Percentiles rank a stretch among this genome's conserved stretches.
phyloP scores from a whole-genome alignment of 306 rosid species.

The Parietaria judaica region DNA sequence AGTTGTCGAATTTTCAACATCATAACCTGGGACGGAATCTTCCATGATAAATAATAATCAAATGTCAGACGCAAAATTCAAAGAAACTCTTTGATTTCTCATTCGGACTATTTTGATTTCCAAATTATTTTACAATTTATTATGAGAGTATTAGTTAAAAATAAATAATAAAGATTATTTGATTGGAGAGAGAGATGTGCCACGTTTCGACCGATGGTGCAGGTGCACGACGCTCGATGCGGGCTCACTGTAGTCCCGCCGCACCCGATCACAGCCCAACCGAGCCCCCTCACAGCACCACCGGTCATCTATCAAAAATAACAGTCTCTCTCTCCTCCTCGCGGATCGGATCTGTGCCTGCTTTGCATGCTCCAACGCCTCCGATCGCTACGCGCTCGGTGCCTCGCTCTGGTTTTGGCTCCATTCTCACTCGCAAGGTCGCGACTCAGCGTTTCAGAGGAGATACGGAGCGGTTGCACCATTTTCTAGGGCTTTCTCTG shows the following conservation, averaged over 20 bases:
- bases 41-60: too few species aligned
- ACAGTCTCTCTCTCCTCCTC: conserved; percentile 19
- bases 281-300: conserved; percentile 9
- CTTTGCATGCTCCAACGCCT: background rate
- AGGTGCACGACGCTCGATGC: background rate
- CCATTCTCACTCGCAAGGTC: background rate
- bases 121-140: too few species aligned
- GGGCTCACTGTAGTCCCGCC: conserved; percentile 15
- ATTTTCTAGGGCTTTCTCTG: conserved; percentile 6
- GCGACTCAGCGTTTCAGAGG: background rate
- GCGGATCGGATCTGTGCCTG: conserved; percentile 71
- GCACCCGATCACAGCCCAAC: conserved; percentile 12
- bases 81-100: too few species aligned
- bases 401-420: conserved; percentile 19
- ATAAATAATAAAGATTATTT: background rate
- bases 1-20: too few species aligned
- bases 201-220: background rate
- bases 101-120: too few species aligned
- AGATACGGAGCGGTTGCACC: background rate
- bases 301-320: too few species aligned
- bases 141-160: too few species aligned
- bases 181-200: background rate
- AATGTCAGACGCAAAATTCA: too few species aligned
- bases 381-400: conserved; percentile 47
- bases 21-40: too few species aligned